Percentiles rank a stretch among this genome's conserved stretches.
These are phyloP conservation scores for Wickerhamomyces bisporus DNA, from an alignment of 805 yeast genomes.

Conservation along the genomic window DNA sequence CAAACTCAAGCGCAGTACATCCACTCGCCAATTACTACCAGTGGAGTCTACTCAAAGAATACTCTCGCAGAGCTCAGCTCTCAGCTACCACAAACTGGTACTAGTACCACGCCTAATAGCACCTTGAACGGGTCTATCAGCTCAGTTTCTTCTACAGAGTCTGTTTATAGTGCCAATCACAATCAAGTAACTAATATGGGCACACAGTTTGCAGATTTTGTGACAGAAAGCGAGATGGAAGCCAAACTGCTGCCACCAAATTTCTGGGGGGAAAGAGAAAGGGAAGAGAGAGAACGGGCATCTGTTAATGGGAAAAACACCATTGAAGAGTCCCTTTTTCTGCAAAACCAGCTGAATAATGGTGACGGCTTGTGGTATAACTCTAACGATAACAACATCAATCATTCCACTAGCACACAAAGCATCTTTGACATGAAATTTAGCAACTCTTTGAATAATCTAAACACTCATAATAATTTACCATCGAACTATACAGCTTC, in stretches of 20 bases:
- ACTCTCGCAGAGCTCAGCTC: not conserved
- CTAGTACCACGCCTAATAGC: not conserved
- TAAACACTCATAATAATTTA: conserved; percentile 1
- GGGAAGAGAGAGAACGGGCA: not conserved
- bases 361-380: conserved; percentile 8
- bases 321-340: conserved; percentile 11
- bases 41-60: not conserved
- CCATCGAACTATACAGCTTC: conserved; percentile 7
- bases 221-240: conserved; percentile 19
- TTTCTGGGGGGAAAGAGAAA: conserved; percentile 26
- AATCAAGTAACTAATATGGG: too few species aligned
- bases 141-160: not conserved
- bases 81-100: not conserved
- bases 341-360: conserved; percentile 7
- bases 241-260: conserved; percentile 29
- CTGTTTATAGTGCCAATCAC: too few species aligned
- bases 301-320: conserved; percentile 2
- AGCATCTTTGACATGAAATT: conserved; percentile 17
- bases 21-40: not conserved
- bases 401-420: conserved; percentile 9
- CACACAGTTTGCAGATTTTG: conserved; percentile 4
- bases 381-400: conserved; percentile 7
- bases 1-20: conserved; percentile 5
- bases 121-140: not conserved
- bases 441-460: conserved; percentile 3